Evolutionary conservation across 805 yeast species (phyloP).

Genomic region (Candida endomychidarum): DNA sequence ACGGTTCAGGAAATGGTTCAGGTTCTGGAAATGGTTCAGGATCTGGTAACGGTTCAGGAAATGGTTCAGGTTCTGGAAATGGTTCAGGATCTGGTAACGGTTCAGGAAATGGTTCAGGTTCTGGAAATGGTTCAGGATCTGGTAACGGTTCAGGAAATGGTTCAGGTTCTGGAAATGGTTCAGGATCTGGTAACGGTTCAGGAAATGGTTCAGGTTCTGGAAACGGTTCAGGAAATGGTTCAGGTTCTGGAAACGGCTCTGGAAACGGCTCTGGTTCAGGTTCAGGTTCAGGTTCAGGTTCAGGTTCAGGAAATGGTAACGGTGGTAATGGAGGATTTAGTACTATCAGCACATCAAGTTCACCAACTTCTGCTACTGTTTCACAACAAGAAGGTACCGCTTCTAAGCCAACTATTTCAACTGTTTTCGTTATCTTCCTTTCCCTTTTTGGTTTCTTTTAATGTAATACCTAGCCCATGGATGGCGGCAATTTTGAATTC

Average conservation of each 20-base stretch:
- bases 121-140: neutral
- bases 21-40: neutral
- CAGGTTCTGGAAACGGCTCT: constrained; percentile 5
- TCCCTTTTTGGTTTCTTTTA: neutral
- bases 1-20: too few relatives aligned
- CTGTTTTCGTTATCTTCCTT: neutral
- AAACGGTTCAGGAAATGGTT: neutral
- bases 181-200: neutral
- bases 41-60: neutral
- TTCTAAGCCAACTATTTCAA: neutral
- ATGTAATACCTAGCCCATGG: too few relatives aligned
- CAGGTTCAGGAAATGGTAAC: neutral
- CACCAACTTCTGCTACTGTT: neutral
- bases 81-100: constrained; percentile 1
- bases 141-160: too few relatives aligned
- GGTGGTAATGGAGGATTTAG: neutral
- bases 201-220: neutral
- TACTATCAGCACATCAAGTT: neutral
- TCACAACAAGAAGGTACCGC: neutral
- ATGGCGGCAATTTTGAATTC: too few relatives aligned
- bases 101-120: neutral
- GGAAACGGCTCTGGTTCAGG: constrained; percentile 1
- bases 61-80: constrained; percentile 1
- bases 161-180: neutral
- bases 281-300: neutral